Percentiles rank a stretch among this genome's conserved stretches.
Evolutionary conservation across 345 rosid species (phyloP).

Genomic region (Salix caprea): DNA sequence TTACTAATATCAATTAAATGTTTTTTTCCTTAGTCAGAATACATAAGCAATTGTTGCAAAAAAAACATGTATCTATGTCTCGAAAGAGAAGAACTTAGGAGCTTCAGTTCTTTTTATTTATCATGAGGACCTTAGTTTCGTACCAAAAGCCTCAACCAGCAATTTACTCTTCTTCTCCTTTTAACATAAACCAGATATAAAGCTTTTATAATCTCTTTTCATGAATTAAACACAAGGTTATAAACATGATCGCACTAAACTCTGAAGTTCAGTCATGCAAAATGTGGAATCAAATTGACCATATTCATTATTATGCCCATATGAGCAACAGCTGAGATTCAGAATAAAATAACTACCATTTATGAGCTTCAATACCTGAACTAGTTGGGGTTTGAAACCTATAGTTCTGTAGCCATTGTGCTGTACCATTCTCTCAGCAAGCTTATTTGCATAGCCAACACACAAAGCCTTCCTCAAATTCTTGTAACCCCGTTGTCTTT

Average conservation of each 20-base stretch:
- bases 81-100: not conserved
- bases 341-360: not conserved
- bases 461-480: slow-evolving; percentile 83
- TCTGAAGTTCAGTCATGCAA: not conserved
- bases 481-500: slow-evolving; percentile 47
- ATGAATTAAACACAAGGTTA: not conserved
- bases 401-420: slow-evolving; percentile 84
- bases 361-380: slow-evolving; percentile 54
- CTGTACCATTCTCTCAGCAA: slow-evolving; percentile 86
- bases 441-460: slow-evolving; percentile 74
- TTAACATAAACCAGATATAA: not conserved
- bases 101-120: too few relatives aligned
- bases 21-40: not conserved
- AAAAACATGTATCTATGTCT: not conserved
- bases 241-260: not conserved
- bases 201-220: not conserved
- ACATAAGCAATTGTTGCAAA: not conserved
- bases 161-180: not conserved
- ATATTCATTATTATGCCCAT: not conserved
- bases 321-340: not conserved
- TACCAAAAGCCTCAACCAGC: not conserved
- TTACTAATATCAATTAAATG: not conserved
- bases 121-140: not conserved
- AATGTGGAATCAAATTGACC: not conserved
- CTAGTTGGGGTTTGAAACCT: slow-evolving; percentile 71